A percentile compares a stretch with the other conserved stretches of the same genome.
Evolutionary conservation across 176 grass and related monocot genomes (phyloP).

Genomic region (Eragrostis curvula): DNA sequence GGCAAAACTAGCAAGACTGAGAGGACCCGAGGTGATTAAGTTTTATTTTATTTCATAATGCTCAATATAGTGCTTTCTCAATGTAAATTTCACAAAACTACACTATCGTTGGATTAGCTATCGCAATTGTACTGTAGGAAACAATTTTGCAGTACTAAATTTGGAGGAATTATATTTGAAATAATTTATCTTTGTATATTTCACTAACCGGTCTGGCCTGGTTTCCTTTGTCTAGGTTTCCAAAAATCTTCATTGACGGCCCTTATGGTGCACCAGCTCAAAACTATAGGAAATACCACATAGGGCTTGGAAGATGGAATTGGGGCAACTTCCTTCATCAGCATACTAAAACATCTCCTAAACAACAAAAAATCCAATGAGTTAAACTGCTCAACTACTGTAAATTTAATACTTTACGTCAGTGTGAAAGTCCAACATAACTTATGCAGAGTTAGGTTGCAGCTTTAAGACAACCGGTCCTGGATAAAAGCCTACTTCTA

Average conservation of each 20-base stretch:
- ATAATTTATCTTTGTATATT: not conserved
- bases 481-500: constrained; percentile 97
- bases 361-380: constrained; percentile 77
- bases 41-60: not conserved
- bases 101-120: too few relatives aligned
- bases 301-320: constrained; percentile 97
- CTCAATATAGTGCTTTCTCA: not conserved
- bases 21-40: constrained; percentile 65
- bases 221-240: constrained; percentile 55
- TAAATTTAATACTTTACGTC: not conserved
- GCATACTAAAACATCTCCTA: constrained; percentile 94
- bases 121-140: too few relatives aligned
- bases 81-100: not conserved
- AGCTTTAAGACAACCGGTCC: constrained; percentile 71
- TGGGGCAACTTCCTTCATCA: constrained; percentile 97
- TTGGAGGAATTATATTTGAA: too few relatives aligned
- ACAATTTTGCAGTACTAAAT: too few relatives aligned
- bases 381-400: constrained; percentile 47
- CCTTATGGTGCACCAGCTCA: constrained; percentile 97
- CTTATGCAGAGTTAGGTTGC: constrained; percentile 51
- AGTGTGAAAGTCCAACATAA: not conserved
- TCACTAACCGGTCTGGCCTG: not conserved
- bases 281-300: constrained; percentile 98
- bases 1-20: constrained; percentile 76
- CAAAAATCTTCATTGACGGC: constrained; percentile 89